A percentile compares a stretch with the other conserved stretches of the same genome.
These are phyloP conservation scores for Fragaria vesca DNA, from an alignment of 306 rosid genomes.

Conservation along the genomic window DNA sequence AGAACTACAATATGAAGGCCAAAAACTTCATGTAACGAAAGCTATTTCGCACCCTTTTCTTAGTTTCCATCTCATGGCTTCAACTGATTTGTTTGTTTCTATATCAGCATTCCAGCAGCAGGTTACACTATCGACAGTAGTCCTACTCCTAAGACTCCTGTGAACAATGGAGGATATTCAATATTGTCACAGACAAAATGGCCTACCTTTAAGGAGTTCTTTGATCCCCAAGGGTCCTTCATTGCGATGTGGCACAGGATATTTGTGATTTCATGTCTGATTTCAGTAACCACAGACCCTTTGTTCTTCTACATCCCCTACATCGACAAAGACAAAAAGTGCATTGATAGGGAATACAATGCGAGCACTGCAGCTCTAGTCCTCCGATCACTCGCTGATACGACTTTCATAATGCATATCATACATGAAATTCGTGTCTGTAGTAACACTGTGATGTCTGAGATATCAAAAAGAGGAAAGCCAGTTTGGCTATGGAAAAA, in stretches of 20 bases:
- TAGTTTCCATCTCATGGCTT: neutral
- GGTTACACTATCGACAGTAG: neutral
- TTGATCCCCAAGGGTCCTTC: neutral
- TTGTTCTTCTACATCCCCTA: slow-evolving; percentile 6
- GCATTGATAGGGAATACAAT: neutral
- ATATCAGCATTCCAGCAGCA: neutral
- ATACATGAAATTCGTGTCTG: neutral
- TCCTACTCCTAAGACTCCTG: neutral
- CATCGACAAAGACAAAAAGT: neutral
- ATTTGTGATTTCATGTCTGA: neutral
- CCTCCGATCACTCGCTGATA: slow-evolving; percentile 4
- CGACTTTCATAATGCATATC: neutral
- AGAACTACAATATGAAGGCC: neutral
- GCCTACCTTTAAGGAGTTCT: neutral
- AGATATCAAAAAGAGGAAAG: neutral
- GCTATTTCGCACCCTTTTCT: neutral
- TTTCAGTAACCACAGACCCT: neutral
- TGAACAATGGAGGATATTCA: neutral
- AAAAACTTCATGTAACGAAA: neutral
- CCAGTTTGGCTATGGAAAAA: neutral
- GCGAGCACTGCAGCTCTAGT: neutral
- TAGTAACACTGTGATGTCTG: neutral
- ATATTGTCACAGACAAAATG: neutral
- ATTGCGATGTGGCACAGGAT: neutral
- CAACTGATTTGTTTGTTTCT: neutral